These are phyloP conservation scores for Mycena galericulata DNA, from an alignment of 768 basidiomycete species.

Conservation along the genomic window DNA sequence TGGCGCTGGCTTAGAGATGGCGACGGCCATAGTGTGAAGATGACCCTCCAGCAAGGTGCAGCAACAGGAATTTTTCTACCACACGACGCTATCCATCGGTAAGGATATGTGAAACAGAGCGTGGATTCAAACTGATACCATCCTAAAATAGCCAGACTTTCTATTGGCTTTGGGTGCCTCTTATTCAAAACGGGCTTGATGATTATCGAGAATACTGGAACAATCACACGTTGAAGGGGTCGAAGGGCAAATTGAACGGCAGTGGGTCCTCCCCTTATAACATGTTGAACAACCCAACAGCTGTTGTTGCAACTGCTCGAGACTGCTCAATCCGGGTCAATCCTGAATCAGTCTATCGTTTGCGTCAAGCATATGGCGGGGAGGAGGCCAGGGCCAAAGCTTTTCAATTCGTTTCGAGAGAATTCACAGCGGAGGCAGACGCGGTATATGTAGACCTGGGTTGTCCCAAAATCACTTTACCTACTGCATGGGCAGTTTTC, in stretches of 20 bases:
- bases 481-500: too few species aligned
- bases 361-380: too few species aligned
- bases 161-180: slow-evolving; percentile 18
- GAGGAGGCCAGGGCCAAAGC: too few species aligned
- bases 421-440: too few species aligned
- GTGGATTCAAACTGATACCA: neutral
- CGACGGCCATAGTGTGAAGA: neutral
- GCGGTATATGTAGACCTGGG: too few species aligned
- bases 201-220: slow-evolving; percentile 12
- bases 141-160: neutral
- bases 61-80: neutral
- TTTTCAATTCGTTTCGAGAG: too few species aligned
- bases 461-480: too few species aligned
- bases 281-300: neutral
- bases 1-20: neutral
- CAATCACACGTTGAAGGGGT: slow-evolving; percentile 1
- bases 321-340: slow-evolving; percentile 12
- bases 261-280: neutral
- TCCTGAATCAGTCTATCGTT: too few species aligned
- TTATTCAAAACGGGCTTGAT: slow-evolving; percentile 9
- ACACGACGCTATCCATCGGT: neutral
- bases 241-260: neutral
- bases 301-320: neutral
- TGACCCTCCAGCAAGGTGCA: neutral
- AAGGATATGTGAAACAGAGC: neutral